Evolutionary conservation across 805 yeast species (phyloP).

Genomic region (Ogataea pignaliae): DNA sequence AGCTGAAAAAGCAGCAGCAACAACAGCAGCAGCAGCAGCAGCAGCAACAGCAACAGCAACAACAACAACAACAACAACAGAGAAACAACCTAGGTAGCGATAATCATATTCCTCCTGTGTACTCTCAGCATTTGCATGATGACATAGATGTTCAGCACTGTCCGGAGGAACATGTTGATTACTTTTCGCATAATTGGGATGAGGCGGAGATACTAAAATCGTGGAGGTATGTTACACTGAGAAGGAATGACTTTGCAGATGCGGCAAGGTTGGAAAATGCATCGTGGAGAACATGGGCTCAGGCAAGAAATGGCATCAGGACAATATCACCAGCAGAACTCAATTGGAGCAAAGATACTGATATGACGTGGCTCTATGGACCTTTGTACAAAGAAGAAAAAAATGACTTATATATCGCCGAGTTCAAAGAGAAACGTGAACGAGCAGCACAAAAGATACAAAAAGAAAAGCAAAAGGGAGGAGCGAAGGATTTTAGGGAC

Average conservation of each 20-base stretch:
- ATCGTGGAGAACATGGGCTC: conserved; percentile 97
- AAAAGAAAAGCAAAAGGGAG: background rate
- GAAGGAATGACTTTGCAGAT: conserved; percentile 79
- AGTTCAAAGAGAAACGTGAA: conserved; percentile 11
- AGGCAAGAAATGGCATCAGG: conserved; percentile 60
- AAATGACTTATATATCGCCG: conserved; percentile 16
- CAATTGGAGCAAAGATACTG: conserved; percentile 96
- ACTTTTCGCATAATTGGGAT: conserved; percentile 93
- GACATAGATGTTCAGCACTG: conserved; percentile 76
- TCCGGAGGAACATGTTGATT: conserved; percentile 91
- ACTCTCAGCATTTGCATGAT: conserved; percentile 56
- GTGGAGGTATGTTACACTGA: conserved; percentile 87
- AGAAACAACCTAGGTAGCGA: background rate
- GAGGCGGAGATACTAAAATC: conserved; percentile 89
- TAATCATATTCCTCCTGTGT: conserved; percentile 4
- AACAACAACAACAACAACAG: conserved; percentile 2
- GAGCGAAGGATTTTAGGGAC: background rate
- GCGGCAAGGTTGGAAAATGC: conserved; percentile 80
- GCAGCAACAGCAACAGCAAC: conserved; percentile 10
- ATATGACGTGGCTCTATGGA: conserved; percentile 97
- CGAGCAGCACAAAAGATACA: background rate
- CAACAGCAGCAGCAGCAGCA: conserved; percentile 10
- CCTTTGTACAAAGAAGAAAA: conserved; percentile 43
- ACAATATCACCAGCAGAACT: conserved; percentile 89
- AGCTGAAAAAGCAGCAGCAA: conserved; percentile 15